A percentile compares a stretch with the other conserved stretches of the same genome.
phyloP scores from a whole-genome alignment of 805 yeast species.

The Candida yuanshanica region DNA sequence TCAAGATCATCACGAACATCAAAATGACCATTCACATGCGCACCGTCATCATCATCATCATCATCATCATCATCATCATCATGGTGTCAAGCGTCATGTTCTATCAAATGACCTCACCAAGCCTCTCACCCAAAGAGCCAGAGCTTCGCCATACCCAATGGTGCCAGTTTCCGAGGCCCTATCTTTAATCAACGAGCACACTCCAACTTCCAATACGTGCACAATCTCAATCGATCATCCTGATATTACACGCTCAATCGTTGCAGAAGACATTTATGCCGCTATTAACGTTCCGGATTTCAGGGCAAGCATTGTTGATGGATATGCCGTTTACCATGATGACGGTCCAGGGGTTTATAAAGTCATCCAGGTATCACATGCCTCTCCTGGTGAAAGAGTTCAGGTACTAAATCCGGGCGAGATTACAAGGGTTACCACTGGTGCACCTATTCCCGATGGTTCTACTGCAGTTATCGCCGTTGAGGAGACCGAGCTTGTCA shows the following conservation, averaged over 20 bases:
- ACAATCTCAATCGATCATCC: slow-evolving; percentile 25
- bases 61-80: slow-evolving; percentile 13
- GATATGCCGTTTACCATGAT: slow-evolving; percentile 42
- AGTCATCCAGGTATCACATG: slow-evolving; percentile 37
- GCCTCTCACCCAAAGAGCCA: slow-evolving; percentile 37
- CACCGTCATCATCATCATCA: slow-evolving; percentile 2
- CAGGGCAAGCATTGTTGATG: slow-evolving; percentile 53
- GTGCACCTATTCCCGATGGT: slow-evolving; percentile 52
- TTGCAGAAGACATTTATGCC: slow-evolving; percentile 38
- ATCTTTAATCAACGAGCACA: slow-evolving; percentile 25
- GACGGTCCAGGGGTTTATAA: slow-evolving; percentile 43
- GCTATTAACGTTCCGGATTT: slow-evolving; percentile 39
- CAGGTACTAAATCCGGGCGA: slow-evolving; percentile 26
- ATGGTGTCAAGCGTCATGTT: slow-evolving; percentile 33
- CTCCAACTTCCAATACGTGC: slow-evolving; percentile 26
- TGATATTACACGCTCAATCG: slow-evolving; percentile 31
- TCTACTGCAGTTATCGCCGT: slow-evolving; percentile 50
- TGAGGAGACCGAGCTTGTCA: slow-evolving; percentile 40
- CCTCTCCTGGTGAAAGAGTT: slow-evolving; percentile 26
- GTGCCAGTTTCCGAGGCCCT: slow-evolving; percentile 37
- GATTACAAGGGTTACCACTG: slow-evolving; percentile 46
- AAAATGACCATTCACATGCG: too few relatives aligned
- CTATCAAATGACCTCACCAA: slow-evolving; percentile 29
- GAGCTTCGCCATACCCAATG: slow-evolving; percentile 46
- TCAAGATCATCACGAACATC: slow-evolving; percentile 9